Base-by-base conservation (phyloP, 2,329 filamentous ascomycete genomes). In the Triangularia verruculosa region DNA sequence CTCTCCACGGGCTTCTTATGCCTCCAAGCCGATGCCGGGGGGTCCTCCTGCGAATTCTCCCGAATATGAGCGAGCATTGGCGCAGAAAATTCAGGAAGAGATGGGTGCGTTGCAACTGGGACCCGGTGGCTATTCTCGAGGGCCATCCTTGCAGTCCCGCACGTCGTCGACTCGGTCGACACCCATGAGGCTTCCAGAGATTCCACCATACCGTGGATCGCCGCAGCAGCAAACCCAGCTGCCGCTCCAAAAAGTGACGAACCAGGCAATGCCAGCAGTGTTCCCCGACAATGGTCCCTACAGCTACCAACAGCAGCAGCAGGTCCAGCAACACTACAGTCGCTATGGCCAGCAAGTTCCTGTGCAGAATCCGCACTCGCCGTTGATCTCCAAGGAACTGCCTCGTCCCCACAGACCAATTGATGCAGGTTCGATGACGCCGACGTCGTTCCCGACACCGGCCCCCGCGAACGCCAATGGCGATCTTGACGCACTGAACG, bases 401-500 rank as follows among this genome's bases (percentile, higher is more conserved):
- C 60, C 59, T 56, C 63, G 51, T 61, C 51, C 62, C 68, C 13
- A 69, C 73, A 11, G 68, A 68, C 58, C 61, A 73, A 61, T 65
- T 59, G 73, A 72, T 55, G 22, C 51, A 25, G 51, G 15, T 4
- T 25, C 25, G 22, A 6, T 27, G 51, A 76, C 59, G 56, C 70
- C 63, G 25, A 78, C 81, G 11, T 78, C 83, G 1, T 87, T 87
- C 70, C 86, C 86, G 3, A 79, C 82, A 24, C 82, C 82, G 6
- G 81, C 85, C 1, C 83, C 86, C 0, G 73, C 82, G 1, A 86
- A 85, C 65, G 77, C 84, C 24, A 85, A 86, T 62, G 87, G 85
- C 12, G 90, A 96, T 63, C 83, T 96, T 22, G 95, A 96, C 60
- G 93, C 93, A 1, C 83, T 97, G 1, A 92, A 90, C 72, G 92